Base-by-base conservation (phyloP, 352 stramenopile genomes). In the Globisporangium nodosum region DNA sequence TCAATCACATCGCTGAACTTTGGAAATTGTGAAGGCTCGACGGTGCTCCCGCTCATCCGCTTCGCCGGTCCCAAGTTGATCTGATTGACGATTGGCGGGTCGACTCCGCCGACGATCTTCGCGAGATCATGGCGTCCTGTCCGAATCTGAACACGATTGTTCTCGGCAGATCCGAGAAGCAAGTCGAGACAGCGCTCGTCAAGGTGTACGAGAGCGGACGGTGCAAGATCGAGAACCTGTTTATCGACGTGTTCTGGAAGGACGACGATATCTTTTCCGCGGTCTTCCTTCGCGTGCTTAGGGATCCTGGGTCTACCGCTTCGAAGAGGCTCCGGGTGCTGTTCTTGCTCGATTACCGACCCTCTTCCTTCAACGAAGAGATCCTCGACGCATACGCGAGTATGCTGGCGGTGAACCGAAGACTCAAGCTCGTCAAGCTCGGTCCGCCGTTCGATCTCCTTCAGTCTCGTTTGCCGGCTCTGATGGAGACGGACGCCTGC, bases 301-400 rank as follows among this genome's bases (percentile, higher is more conserved):
- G 27, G 24, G 52, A 51, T 8, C 39, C 40, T 13, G 11, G 8
- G 3, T 40, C 39, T 12, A 27, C 39, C 35, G 27, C 5, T 11
- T 24, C 37, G 24, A 58, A 58, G 52, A 24, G 24, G 8, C 52
- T 58, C 37, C 27, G 16, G 6, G 33, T 27, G 12, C 52, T 57
- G 6, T 21, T 15, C 9, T 18, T 57, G 6, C 2, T 30, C 2
- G 18, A 50, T 12, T 15, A n/a, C n/a, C 7, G 5, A 16, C 18
- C 35, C 24, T 2, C 1, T 13, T 7, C 35, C 2, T 57, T 50
- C 20, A 20, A 13, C 42, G 11, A 40, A 15, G 15, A 37, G 16
- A 7, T 49, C 11, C 45, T 56, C 24, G 15, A 13, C 13, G 52
- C 15, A 12, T n/a, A 39, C 39, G 39, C 7, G 1, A 12, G 47